Evolutionary conservation across 139 green algal species (phyloP), one percentile per base, ranked within the genome.

Genomic region (Desmodesmus armatus): DNA sequence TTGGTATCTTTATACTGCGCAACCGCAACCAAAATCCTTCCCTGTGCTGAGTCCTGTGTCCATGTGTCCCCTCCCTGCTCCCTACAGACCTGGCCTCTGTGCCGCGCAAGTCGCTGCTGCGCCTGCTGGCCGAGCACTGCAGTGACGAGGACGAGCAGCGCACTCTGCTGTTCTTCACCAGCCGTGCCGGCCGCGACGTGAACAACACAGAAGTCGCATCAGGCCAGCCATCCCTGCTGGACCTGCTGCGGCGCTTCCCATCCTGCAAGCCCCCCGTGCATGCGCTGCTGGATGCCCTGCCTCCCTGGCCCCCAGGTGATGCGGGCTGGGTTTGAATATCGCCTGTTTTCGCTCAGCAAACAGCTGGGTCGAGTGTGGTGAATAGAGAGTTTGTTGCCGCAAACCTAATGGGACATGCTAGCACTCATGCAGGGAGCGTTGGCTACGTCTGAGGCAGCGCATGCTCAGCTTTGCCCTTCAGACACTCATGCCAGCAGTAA

Each of bases 51-150:
- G 17, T n/a, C 53, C 17, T 21, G 17, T 17, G 21, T n/a, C n/a
- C n/a, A n/a, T n/a, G n/a, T n/a, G n/a, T n/a, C n/a, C n/a, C n/a
- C n/a, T n/a, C n/a, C n/a, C n/a, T n/a, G 41, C 23, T 53, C 49
- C 86, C 39, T 49, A 72, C 25, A 78, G 96, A 98, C 89, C 66
- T 98, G 33, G 96, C 91, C 0, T 86, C 75, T 13, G 62, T 85
- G 7, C 90, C 93, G 0, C 89, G 89, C 69, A 98, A 98, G 91
- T 94, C 90, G 2, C 87, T 98, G 73, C 89, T 98, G 67, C 88
- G 94, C 6, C 71, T 96, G 58, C 93, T 98, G 43, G 96, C 92
- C 1, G 95, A 98, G 90, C 92, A 97, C 86, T 97, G 94, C 89
- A 78, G 43, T 5, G 89, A 97, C 29, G 44, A 65, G 0, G 87